Percentiles rank a stretch among this genome's conserved stretches.
Evolutionary conservation across 108 stramenopile genomes (phyloP).

Genomic region (Fragilaria radians): DNA sequence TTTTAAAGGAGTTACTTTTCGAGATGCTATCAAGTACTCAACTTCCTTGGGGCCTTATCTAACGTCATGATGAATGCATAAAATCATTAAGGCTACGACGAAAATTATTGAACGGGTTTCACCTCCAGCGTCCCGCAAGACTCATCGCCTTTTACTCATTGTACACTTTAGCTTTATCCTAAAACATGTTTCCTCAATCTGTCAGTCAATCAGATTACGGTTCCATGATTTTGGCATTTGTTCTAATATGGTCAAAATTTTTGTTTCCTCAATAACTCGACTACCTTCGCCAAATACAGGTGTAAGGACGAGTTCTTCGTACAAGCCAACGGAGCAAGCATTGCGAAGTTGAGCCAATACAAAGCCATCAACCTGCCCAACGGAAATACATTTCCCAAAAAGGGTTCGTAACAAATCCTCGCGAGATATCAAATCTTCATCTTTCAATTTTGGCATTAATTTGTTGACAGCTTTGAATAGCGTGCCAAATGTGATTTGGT

Average conservation of each 20-base stretch:
- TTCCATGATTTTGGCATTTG: conserved; percentile 1
- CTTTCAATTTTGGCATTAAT: conserved; percentile 11
- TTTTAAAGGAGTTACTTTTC: no score
- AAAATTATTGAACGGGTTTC: no score
- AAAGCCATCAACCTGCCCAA: conserved; percentile 38
- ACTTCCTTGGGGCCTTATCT: no score
- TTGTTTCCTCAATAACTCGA: neutral
- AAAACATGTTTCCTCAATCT: no score
- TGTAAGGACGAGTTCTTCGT: conserved; percentile 14
- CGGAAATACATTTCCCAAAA: conserved; percentile 23
- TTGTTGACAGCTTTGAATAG: conserved; percentile 42
- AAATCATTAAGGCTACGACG: no score
- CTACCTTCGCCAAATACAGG: neutral
- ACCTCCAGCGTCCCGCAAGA: no score
- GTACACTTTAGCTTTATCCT: no score
- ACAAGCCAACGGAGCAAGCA: conserved; percentile 18
- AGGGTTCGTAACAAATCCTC: conserved; percentile 19
- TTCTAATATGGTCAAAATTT: neutral
- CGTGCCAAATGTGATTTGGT: conserved; percentile 39
- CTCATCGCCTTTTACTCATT: no score
- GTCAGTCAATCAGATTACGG: neutral
- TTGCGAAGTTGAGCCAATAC: conserved; percentile 31
- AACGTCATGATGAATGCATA: no score
- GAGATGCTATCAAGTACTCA: no score
- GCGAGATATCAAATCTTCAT: conserved; percentile 9